These are phyloP conservation scores for Mikania micrantha DNA, from an alignment of 129 eudicot species.

Conservation along the genomic window DNA sequence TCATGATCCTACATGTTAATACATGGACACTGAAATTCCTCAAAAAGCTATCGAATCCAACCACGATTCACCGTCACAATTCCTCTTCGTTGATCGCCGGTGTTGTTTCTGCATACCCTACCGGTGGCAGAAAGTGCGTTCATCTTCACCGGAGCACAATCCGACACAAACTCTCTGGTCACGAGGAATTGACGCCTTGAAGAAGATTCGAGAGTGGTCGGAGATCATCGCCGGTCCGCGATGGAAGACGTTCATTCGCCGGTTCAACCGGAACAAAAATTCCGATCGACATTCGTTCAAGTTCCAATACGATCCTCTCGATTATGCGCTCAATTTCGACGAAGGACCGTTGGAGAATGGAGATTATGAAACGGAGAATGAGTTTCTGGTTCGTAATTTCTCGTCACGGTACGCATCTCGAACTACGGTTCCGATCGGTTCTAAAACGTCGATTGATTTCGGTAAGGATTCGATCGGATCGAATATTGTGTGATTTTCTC, in stretches of 20 bases:
- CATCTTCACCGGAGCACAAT: not conserved
- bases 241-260: constrained; percentile 17
- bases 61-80: not conserved
- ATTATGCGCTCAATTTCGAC: constrained; percentile 14
- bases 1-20: not conserved
- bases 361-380: constrained; percentile 11
- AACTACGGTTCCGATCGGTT: not conserved
- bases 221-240: constrained; percentile 24
- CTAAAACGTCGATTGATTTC: not conserved
- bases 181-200: constrained; percentile 14
- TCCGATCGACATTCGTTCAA: not conserved
- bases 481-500: not conserved
- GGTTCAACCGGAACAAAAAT: constrained; percentile 7
- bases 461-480: not conserved
- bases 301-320: constrained; percentile 17
- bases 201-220: constrained; percentile 20
- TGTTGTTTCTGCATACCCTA: constrained; percentile 20
- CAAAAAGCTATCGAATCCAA: constrained; percentile 3
- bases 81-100: not conserved
- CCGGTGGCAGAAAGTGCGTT: constrained; percentile 7
- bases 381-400: constrained; percentile 12
- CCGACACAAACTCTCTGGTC: not conserved
- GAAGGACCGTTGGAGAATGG: constrained; percentile 11
- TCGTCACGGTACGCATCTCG: constrained; percentile 13
- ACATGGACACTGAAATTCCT: constrained; percentile 9